These are phyloP conservation scores for Chamaecrista fasciculata DNA, from an alignment of 306 rosid species.

Conservation along the genomic window DNA sequence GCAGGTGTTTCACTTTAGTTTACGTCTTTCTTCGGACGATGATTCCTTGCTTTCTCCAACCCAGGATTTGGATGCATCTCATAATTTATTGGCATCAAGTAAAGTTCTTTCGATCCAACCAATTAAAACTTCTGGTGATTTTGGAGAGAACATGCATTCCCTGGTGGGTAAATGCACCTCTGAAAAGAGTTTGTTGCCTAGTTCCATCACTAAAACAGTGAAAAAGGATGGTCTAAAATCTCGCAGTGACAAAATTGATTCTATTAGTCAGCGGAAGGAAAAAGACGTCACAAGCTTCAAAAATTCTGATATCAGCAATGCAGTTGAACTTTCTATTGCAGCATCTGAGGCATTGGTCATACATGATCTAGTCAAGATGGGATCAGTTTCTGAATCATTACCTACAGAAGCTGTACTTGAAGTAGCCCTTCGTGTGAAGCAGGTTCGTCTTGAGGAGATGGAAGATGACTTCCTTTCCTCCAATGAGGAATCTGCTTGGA, in stretches of 20 bases:
- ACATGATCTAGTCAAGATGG: conserved; percentile 57
- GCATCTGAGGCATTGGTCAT: conserved; percentile 93
- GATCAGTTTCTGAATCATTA: conserved; percentile 38
- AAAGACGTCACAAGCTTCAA: conserved; percentile 33
- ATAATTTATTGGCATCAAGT: conserved; percentile 30
- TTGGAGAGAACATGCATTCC: conserved; percentile 36
- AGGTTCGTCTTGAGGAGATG: conserved; percentile 54
- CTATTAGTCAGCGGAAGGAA: conserved; percentile 35
- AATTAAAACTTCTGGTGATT: conserved; percentile 37
- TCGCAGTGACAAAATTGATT: conserved; percentile 34
- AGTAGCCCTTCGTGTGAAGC: conserved; percentile 73
- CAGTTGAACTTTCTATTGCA: conserved; percentile 69
- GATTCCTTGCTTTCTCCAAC: conserved; percentile 40
- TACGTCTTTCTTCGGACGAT: conserved; percentile 62
- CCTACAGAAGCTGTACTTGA: conserved; percentile 59
- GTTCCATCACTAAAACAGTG: conserved; percentile 32
- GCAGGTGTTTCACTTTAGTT: conserved; percentile 65
- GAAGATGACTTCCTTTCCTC: conserved; percentile 41
- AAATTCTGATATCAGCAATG: conserved; percentile 49
- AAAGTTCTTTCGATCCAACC: conserved; percentile 34
- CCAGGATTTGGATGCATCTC: conserved; percentile 48
- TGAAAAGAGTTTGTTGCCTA: conserved; percentile 35
- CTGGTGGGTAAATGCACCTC: conserved; percentile 7
- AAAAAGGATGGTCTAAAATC: conserved; percentile 33
- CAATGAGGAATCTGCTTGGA: conserved; percentile 40